These are phyloP conservation scores for Erythrobasidium yunnanense DNA, from an alignment of 768 basidiomycete species.

Conservation along the genomic window DNA sequence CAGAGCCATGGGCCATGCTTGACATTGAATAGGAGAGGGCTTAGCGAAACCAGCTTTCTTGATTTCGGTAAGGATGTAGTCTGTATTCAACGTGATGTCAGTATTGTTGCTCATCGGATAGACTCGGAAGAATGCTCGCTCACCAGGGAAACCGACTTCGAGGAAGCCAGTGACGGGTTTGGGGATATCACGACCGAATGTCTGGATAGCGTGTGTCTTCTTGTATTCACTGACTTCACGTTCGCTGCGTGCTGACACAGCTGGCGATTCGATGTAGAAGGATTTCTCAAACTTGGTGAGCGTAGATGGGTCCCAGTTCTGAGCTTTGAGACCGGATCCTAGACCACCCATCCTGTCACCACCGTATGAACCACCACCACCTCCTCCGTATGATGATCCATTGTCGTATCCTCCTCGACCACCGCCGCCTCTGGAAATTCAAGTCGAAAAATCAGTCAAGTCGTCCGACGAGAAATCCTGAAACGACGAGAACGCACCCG, in stretches of 20 bases:
- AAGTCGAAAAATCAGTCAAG: background rate
- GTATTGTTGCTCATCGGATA: no score
- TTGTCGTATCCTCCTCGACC: slow-evolving; percentile 27
- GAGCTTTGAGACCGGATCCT: slow-evolving; percentile 50
- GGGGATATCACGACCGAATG: slow-evolving; percentile 78
- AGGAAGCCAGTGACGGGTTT: slow-evolving; percentile 84
- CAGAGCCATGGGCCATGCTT: slow-evolving; percentile 98
- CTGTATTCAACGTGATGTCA: no score
- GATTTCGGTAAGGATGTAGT: slow-evolving; percentile 88
- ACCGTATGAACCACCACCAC: slow-evolving; percentile 8
- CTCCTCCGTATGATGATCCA: slow-evolving; percentile 19
- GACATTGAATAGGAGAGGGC: slow-evolving; percentile 94
- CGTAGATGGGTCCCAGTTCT: slow-evolving; percentile 70
- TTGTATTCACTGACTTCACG: slow-evolving; percentile 82
- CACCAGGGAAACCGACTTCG: slow-evolving; percentile 88
- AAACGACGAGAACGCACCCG: slow-evolving; percentile 41
- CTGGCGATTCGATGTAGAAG: slow-evolving; percentile 84
- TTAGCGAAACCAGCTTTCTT: slow-evolving; percentile 79
- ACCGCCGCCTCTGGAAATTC: background rate
- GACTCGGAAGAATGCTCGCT: no score
- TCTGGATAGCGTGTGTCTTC: slow-evolving; percentile 74
- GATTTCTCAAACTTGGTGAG: slow-evolving; percentile 91
- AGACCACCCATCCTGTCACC: background rate
- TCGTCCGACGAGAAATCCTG: background rate
- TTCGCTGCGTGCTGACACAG: slow-evolving; percentile 63